Percentiles rank a stretch among this genome's conserved stretches.
Conservation (phyloP, 371 early-diverging fungal genomes). For the Rhizopus sp. region DNA sequence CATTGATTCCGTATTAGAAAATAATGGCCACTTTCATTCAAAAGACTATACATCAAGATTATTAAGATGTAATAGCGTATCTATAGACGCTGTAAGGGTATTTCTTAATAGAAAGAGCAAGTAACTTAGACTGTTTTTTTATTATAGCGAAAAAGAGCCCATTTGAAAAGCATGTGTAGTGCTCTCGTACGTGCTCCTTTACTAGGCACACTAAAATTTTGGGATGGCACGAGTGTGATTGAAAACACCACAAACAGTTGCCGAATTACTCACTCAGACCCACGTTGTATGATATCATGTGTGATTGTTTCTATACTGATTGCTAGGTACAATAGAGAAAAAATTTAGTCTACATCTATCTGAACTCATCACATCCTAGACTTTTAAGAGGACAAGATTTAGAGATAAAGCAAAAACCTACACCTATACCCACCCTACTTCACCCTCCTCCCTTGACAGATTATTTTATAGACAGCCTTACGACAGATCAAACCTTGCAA, state of each 20-base stretch:
- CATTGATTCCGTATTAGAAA: slow-evolving; percentile 52
- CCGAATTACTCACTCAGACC: slow-evolving; percentile 68
- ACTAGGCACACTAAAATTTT: slow-evolving; percentile 61
- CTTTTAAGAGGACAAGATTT: slow-evolving; percentile 44
- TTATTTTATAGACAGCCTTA: slow-evolving; percentile 26
- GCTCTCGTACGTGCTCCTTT: slow-evolving; percentile 66
- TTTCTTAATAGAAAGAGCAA: no score
- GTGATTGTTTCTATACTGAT: slow-evolving; percentile 58
- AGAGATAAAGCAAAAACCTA: slow-evolving; percentile 29
- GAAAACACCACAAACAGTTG: slow-evolving; percentile 60
- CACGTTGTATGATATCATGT: slow-evolving; percentile 63
- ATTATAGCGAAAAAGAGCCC: no score
- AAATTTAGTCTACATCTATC: background rate
- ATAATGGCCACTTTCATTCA: slow-evolving; percentile 52
- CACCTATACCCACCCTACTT: slow-evolving; percentile 19
- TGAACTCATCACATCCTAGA: slow-evolving; percentile 12
- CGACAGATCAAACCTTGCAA: slow-evolving; percentile 37
- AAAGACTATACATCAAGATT: slow-evolving; percentile 54
- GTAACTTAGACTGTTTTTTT: no score
- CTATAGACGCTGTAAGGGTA: no score
- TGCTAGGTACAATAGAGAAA: slow-evolving; percentile 41
- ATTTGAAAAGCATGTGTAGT: no score
- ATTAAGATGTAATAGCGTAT: slow-evolving; percentile 45
- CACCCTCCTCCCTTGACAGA: slow-evolving; percentile 7
- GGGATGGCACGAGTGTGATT: slow-evolving; percentile 63